phyloP scores from a whole-genome alignment of 2,329 filamentous ascomycete species.

The Thelonectria discophora region DNA sequence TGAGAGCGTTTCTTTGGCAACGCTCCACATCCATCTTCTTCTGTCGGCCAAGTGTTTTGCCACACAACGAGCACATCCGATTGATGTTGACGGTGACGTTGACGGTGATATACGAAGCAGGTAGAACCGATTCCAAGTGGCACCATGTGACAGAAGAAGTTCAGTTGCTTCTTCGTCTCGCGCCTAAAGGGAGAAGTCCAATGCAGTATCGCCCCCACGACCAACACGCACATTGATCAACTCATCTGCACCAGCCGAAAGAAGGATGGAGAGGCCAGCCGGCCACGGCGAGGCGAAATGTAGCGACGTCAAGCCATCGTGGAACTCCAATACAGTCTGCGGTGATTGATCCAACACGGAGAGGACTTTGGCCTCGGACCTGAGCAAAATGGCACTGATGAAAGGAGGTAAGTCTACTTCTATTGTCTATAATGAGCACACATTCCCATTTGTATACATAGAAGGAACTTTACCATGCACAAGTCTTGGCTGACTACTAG shows the following conservation, averaged over 20 bases:
- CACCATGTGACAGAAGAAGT: background rate
- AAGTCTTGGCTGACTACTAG: too few relatives aligned
- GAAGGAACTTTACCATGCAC: too few relatives aligned
- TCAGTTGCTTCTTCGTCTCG: background rate
- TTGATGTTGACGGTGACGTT: background rate
- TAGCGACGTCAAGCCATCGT: background rate
- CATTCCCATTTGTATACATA: too few relatives aligned
- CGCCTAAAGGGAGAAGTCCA: background rate
- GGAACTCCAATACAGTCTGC: background rate
- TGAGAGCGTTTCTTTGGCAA: background rate
- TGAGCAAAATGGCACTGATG: background rate
- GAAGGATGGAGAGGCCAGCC: background rate
- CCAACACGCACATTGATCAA: background rate
- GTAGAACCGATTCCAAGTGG: background rate
- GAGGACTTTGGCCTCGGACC: background rate
- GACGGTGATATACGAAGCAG: background rate
- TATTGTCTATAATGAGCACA: background rate
- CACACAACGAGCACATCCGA: background rate
- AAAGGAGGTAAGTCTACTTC: background rate
- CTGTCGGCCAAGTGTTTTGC: background rate
- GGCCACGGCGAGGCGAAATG: slow-evolving; percentile 4
- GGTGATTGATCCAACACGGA: background rate
- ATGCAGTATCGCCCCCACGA: background rate
- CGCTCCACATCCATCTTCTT: background rate
- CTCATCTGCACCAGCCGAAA: background rate